Evolutionary conservation across 352 stramenopile species (phyloP).

Genomic region (Phytophthora crassamura): DNA sequence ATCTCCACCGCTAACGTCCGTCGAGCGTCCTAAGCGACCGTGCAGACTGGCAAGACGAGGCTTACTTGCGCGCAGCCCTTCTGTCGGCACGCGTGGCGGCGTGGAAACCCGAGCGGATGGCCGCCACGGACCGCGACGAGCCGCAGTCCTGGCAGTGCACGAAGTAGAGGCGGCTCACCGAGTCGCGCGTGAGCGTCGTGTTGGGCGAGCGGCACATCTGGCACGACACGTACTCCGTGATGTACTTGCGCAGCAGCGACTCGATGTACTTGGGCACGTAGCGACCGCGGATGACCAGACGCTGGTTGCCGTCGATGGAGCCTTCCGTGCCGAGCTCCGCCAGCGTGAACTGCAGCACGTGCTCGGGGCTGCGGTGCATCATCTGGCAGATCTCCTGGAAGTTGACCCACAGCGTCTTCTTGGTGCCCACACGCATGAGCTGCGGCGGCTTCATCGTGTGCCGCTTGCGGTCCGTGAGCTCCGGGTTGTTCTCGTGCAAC

Average conservation of each 20-base stretch:
- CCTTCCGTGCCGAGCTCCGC: conserved; percentile 99
- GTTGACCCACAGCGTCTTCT: conserved; percentile 99
- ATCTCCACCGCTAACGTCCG: background rate
- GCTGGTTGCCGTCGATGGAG: conserved; percentile 98
- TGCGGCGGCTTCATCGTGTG: conserved; percentile 91
- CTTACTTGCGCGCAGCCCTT: conserved; percentile 87
- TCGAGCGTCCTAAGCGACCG: conserved; percentile 20
- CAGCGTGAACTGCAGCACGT: conserved; percentile 99
- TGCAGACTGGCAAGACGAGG: background rate
- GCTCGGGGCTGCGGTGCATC: conserved; percentile 98
- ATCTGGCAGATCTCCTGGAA: conserved; percentile 99
- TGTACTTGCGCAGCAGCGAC: conserved; percentile 99
- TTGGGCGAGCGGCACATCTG: conserved; percentile 99
- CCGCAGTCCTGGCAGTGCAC: conserved; percentile 98
- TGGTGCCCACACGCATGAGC: conserved; percentile 93
- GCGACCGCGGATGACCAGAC: conserved; percentile 97
- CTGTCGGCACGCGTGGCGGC: conserved; percentile 89
- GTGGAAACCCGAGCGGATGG: conserved; percentile 99
- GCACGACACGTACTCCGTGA: conserved; percentile 99
- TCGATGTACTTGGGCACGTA: conserved; percentile 99
- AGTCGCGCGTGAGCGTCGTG: conserved; percentile 98
- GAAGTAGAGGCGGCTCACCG: conserved; percentile 97
- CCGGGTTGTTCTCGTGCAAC: conserved; percentile 96
- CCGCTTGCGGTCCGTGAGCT: conserved; percentile 96
- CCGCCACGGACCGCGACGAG: conserved; percentile 95